These are phyloP conservation scores for Phyllosticta citrichinensis DNA, from an alignment of 2,329 filamentous ascomycete species.

Conservation along the genomic window DNA sequence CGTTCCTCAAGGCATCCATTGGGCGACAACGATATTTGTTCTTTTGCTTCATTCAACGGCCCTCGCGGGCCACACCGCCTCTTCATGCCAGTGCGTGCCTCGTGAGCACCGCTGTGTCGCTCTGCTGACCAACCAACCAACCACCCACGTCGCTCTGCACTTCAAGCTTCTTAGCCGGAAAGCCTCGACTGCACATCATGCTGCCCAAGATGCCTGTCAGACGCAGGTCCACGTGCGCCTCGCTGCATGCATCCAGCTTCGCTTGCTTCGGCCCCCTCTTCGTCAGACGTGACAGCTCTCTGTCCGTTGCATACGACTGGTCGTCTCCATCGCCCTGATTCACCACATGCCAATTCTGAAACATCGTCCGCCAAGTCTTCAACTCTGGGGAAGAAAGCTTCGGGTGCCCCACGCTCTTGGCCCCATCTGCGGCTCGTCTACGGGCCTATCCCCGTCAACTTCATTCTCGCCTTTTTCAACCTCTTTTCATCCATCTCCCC, in stretches of 20 bases:
- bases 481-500: background rate
- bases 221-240: background rate
- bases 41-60: no score
- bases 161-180: background rate
- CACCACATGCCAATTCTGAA: background rate
- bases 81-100: background rate
- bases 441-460: background rate
- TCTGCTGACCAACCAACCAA: background rate
- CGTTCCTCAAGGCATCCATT: no score
- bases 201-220: background rate
- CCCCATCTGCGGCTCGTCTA: background rate
- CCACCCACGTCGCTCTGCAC: background rate
- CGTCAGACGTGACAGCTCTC: background rate
- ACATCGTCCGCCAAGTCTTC: background rate
- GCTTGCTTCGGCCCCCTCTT: background rate
- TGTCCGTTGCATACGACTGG: background rate
- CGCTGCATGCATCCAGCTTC: background rate
- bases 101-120: background rate
- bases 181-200: background rate
- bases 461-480: background rate
- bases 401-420: background rate
- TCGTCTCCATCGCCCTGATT: background rate
- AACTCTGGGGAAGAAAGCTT: background rate
- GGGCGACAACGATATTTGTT: no score
- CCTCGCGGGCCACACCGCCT: background rate